Evolutionary conservation across 2,329 filamentous ascomycete genomes (phyloP).

Genomic region (Hirsutella rhossiliensis): DNA sequence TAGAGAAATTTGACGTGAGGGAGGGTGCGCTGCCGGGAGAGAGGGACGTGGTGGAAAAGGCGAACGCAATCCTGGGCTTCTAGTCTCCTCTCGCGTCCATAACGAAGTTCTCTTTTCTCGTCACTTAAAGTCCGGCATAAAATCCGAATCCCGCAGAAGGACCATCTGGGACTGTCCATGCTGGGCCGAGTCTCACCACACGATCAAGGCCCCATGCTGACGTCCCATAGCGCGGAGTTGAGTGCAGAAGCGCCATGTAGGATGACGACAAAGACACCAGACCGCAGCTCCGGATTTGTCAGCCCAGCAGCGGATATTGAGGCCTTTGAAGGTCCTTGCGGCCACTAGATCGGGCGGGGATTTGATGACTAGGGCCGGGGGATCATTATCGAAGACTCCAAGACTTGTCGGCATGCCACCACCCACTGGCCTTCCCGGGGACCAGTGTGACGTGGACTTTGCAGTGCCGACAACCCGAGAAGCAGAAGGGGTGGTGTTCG

Average conservation of each 20-base stretch:
- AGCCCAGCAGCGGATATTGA: neutral
- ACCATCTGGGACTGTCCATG: neutral
- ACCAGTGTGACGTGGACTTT: too few relatives aligned
- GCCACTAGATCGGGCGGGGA: neutral
- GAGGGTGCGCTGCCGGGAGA: conserved; percentile 20
- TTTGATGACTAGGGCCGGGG: neutral
- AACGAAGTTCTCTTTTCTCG: too few relatives aligned
- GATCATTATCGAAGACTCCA: too few relatives aligned
- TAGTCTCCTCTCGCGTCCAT: conserved; percentile 8
- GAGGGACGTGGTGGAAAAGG: conserved; percentile 21
- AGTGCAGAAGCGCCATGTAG: neutral
- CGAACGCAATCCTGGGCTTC: conserved; percentile 34
- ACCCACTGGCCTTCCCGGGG: too few relatives aligned
- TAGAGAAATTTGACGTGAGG: conserved; percentile 22
- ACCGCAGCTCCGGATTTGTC: neutral
- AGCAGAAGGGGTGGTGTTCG: too few relatives aligned
- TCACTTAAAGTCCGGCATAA: too few relatives aligned
- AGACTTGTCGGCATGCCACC: too few relatives aligned
- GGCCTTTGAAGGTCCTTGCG: neutral
- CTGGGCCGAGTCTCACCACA: neutral
- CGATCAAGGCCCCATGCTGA: neutral
- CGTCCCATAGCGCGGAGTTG: neutral
- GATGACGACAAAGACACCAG: neutral
- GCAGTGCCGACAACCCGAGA: too few relatives aligned
- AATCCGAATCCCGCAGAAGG: too few relatives aligned